Evolutionary conservation across 192 early-diverging fungal genomes (phyloP).

Genomic region (Linnemannia elongata): DNA sequence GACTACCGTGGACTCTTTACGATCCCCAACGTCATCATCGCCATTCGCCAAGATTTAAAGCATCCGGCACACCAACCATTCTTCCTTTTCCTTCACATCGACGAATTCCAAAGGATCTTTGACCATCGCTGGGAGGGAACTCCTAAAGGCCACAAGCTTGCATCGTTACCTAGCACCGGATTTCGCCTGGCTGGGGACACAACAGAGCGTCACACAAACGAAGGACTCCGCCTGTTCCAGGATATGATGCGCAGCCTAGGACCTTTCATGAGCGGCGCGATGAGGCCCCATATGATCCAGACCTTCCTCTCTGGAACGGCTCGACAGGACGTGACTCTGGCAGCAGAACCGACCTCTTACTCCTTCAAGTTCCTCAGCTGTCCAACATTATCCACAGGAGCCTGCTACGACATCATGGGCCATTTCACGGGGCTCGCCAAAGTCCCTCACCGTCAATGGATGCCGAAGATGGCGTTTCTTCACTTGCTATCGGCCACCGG

Average conservation of each 20-base stretch:
- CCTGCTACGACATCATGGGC: conserved; percentile 28
- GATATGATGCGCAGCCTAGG: too few relatives aligned
- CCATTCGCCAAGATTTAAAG: conserved; percentile 18
- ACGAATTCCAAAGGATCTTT: conserved; percentile 31
- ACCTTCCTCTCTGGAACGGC: conserved; percentile 33
- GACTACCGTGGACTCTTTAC: conserved; percentile 1
- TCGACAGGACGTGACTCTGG: conserved; percentile 10
- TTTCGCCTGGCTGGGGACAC: conserved; percentile 12
- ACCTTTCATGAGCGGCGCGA: background rate
- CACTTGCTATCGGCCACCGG: conserved; percentile 6
- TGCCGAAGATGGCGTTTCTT: conserved; percentile 15
- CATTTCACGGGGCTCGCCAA: conserved; percentile 2
- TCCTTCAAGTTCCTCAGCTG: conserved; percentile 26
- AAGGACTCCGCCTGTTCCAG: background rate
- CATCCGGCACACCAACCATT: conserved; percentile 3
- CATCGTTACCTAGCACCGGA: too few relatives aligned
- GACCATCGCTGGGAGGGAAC: background rate
- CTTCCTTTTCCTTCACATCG: conserved; percentile 30
- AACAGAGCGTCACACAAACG: background rate
- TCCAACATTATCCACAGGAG: conserved; percentile 20
- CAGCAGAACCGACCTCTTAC: conserved; percentile 24
- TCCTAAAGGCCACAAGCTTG: background rate
- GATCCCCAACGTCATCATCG: background rate
- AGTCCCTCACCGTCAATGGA: conserved; percentile 3
- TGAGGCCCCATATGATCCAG: conserved; percentile 21